phyloP scores from a whole-genome alignment of 192 early-diverging fungal genomes.

The Backusella sp. region DNA sequence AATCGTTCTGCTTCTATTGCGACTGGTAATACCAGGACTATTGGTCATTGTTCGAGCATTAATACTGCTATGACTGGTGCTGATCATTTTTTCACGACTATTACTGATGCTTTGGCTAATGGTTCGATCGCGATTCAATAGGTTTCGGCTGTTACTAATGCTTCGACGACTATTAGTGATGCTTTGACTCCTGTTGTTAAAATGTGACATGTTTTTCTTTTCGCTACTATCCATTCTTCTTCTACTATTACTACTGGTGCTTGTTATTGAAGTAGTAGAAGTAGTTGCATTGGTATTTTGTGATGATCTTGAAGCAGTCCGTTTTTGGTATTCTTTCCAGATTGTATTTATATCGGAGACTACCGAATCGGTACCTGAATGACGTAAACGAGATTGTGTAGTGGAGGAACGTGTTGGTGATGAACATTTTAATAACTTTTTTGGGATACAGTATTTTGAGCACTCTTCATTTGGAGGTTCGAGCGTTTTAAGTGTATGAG shows the following conservation, averaged over 20 bases:
- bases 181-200: background rate
- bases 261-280: background rate
- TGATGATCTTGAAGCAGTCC: background rate
- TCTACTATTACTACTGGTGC: background rate
- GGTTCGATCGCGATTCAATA: background rate
- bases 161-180: background rate
- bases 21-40: background rate
- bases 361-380: background rate
- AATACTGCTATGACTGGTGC: background rate
- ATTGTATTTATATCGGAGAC: conserved; percentile 1
- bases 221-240: background rate
- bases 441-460: conserved; percentile 9
- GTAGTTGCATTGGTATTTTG: background rate
- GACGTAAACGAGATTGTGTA: background rate
- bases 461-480: conserved; percentile 7
- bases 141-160: background rate
- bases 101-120: background rate
- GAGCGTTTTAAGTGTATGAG: background rate
- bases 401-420: background rate
- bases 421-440: conserved; percentile 4
- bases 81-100: background rate
- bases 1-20: background rate
- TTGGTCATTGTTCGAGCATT: background rate
- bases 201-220: background rate
- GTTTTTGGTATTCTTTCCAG: conserved; percentile 15